Base-by-base conservation (phyloP, 176 grass and related monocot species). In the Bothriochloa decipiens region DNA sequence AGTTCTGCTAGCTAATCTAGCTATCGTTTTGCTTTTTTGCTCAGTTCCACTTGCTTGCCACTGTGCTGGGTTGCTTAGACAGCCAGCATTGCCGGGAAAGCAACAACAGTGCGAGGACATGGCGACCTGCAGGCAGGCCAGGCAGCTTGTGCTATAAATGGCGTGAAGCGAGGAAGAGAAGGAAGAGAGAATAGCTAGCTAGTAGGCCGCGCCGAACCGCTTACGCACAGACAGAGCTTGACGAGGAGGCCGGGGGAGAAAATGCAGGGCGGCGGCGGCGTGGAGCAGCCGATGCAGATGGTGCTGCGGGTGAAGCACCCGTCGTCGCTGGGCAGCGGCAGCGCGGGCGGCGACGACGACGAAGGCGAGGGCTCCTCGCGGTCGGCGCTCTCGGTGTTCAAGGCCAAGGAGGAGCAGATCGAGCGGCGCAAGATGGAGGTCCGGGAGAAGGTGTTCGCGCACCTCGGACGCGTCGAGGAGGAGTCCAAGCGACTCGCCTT, bases 391-490 rank as follows among this genome's bases (percentile, higher is more conserved):
- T 95, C 96, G 0, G 88, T 91, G 36, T 99, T 99, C 87, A 94
- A 92, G 46, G 90, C 89, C 18, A 99, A 99, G 88, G 96, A 97
- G 76, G 96, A 98, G 80, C 87, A 92, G 88, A 95, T 95, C 46
- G 93, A 95, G 83, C 81, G 93, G 79, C 93, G 88, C 80, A 98
- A 94, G 83, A 81, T 93, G 93, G 96, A 95, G 85, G 89, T 98
- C 20, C 57, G 83, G 76, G 93, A 98, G 69, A 95, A 94, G 88
- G 83, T 98, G 66, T 99, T 96, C 77, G 89, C 89, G 14, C 93
- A 94, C 76, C 82, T 99, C 73, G 96, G 93, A 3, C 93, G 96
- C 11, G 96, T 95, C 18, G 96, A 99, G 82, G 91, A 96, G 85
- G 93, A 96, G 74, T 90, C 93, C 45, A 99, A 99, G 75, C 87